Conservation (phyloP, 441 rosid genomes). For the Populus hybrid region DNA sequence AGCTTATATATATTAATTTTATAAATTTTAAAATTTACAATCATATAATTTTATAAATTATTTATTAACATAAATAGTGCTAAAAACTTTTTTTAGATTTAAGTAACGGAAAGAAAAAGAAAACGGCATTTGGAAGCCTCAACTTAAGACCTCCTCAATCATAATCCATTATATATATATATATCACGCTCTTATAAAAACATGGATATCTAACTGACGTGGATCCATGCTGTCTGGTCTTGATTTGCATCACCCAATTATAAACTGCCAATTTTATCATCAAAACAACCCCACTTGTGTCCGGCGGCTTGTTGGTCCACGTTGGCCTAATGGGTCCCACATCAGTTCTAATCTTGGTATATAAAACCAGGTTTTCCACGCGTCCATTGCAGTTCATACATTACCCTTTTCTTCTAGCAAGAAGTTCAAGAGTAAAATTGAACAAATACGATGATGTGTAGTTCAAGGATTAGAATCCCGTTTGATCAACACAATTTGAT, state of each 20-base stretch:
- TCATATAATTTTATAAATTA: no score
- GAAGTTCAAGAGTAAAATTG: neutral
- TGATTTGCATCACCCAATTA: constrained; percentile 2
- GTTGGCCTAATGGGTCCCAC: constrained; percentile 15
- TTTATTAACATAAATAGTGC: no score
- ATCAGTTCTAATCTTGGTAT: neutral
- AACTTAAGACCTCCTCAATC: neutral
- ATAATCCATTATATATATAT: neutral
- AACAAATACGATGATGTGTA: constrained; percentile 16
- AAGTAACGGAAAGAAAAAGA: no score
- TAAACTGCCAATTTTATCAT: constrained; percentile 7
- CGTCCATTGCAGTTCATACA: no score
- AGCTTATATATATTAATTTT: no score
- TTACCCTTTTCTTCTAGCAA: neutral
- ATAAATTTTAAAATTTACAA: no score
- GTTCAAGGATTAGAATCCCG: constrained; percentile 14
- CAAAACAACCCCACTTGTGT: constrained; percentile 10
- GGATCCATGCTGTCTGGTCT: constrained; percentile 44
- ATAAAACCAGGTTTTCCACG: neutral
- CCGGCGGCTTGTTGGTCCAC: constrained; percentile 32
- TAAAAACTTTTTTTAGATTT: no score
- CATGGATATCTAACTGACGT: constrained; percentile 25
- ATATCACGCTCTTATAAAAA: no score
- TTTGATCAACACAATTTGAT: constrained; percentile 8
- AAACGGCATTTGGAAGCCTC: neutral